Conservation (phyloP, 257 asterid genomes). For the Buddleja alternifolia region DNA sequence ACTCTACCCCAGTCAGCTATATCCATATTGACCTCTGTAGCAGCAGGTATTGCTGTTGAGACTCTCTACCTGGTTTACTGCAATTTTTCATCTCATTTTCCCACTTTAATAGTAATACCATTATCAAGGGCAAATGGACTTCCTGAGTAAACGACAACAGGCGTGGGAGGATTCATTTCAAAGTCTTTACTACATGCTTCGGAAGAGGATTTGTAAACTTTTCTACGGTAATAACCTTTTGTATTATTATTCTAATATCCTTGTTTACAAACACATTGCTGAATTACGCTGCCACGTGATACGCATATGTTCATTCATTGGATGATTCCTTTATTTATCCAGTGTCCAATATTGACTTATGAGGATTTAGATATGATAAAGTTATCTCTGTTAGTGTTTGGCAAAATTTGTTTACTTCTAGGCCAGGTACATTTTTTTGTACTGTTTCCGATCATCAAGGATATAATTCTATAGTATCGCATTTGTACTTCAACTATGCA, state of each 20-base stretch:
- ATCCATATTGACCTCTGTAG: constrained; percentile 67
- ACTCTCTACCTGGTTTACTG: constrained; percentile 21
- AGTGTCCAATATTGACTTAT: constrained; percentile 6
- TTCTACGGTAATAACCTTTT: constrained; percentile 70
- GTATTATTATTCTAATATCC: not conserved
- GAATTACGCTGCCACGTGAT: constrained; percentile 16
- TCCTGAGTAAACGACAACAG: constrained; percentile 74
- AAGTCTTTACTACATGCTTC: constrained; percentile 87
- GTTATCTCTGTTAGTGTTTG: not conserved
- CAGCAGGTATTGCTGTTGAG: constrained; percentile 58
- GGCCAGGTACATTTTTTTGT: not conserved
- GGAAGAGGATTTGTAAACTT: constrained; percentile 70
- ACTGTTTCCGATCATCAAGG: not conserved
- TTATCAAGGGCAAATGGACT: constrained; percentile 64
- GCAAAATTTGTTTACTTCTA: too few species aligned
- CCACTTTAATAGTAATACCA: constrained; percentile 6
- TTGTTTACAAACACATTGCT: constrained; percentile 14
- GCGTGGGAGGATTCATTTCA: constrained; percentile 93
- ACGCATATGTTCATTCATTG: not conserved
- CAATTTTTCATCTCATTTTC: constrained; percentile 8
- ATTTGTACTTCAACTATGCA: not conserved
- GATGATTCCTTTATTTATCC: too few species aligned
- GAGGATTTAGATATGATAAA: not conserved
- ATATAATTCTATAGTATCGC: not conserved
- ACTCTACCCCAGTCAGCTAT: constrained; percentile 72